These are phyloP conservation scores for Arabis hirsuta DNA, from an alignment of 345 rosid species.

Conservation along the genomic window DNA sequence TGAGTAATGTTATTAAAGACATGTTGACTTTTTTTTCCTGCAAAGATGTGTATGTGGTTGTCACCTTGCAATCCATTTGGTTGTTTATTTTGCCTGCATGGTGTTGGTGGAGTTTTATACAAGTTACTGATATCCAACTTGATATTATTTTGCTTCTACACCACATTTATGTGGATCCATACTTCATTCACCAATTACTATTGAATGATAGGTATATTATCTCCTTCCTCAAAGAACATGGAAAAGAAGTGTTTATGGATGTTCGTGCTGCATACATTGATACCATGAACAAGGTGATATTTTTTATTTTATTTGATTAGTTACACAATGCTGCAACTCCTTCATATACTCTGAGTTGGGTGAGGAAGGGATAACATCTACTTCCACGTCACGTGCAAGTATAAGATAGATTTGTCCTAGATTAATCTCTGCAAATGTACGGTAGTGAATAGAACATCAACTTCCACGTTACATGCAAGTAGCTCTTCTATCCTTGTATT, in stretches of 20 bases:
- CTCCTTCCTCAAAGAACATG: slow-evolving; percentile 90
- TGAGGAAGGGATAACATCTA: slow-evolving; percentile 8
- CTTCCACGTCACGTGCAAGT: too few species aligned
- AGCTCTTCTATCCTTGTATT: slow-evolving; percentile 11
- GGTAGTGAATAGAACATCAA: slow-evolving; percentile 2
- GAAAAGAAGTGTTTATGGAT: slow-evolving; percentile 83
- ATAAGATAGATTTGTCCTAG: slow-evolving; percentile 6
- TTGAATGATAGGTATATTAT: slow-evolving; percentile 65
- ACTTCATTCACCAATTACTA: slow-evolving; percentile 22
- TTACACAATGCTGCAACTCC: slow-evolving; percentile 11
- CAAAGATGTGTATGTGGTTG: slow-evolving; percentile 11
- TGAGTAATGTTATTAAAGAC: slow-evolving; percentile 42
- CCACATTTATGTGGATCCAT: slow-evolving; percentile 16
- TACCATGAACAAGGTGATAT: slow-evolving; percentile 97
- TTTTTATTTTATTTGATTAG: slow-evolving; percentile 29
- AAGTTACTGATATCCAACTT: slow-evolving; percentile 28
- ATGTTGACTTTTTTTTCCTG: background rate
- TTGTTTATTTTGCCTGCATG: slow-evolving; percentile 4
- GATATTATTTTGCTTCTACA: slow-evolving; percentile 13
- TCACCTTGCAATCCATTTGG: slow-evolving; percentile 19
- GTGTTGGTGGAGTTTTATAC: slow-evolving; percentile 11
- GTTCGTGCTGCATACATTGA: slow-evolving; percentile 92
- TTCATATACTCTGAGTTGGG: slow-evolving; percentile 3
- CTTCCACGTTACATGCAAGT: slow-evolving; percentile 20
- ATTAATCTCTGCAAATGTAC: slow-evolving; percentile 1